Evolutionary conservation across 2,329 filamentous ascomycete genomes (phyloP).

Genomic region (Macrophomina pseudophaseolina): DNA sequence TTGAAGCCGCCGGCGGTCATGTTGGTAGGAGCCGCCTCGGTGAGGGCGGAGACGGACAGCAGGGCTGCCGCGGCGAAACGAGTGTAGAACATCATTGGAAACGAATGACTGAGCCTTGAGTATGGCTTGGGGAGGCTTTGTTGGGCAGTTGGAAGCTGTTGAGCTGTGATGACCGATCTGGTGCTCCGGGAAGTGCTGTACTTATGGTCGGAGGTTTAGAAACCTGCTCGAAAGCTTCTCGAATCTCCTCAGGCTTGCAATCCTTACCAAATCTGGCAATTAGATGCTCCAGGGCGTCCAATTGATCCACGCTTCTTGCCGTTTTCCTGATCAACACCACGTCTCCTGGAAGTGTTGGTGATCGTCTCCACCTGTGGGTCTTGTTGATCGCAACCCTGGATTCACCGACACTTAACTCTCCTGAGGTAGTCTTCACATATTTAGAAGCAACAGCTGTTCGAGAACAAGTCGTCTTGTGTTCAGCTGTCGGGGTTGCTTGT

Average conservation of each 20-base stretch:
- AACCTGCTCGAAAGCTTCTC: background rate
- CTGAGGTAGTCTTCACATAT: background rate
- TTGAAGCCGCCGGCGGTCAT: conserved; percentile 2
- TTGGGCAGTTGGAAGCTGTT: background rate
- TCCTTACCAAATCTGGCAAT: conserved; percentile 9
- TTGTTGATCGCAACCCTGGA: conserved; percentile 21
- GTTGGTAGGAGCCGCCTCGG: conserved; percentile 15
- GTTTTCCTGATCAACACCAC: conserved; percentile 3
- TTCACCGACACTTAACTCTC: conserved; percentile 21
- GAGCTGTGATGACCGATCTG: background rate
- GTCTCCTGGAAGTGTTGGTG: conserved; percentile 6
- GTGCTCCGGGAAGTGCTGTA: conserved; percentile 2
- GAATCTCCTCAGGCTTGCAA: conserved; percentile 17
- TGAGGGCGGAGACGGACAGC: conserved; percentile 7
- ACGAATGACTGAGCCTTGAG: background rate
- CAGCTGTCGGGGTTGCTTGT: background rate
- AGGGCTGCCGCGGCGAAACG: conserved; percentile 15
- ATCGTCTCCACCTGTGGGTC: conserved; percentile 20
- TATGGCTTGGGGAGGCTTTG: background rate
- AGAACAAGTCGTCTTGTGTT: too few species aligned
- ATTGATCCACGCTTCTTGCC: background rate
- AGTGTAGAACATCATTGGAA: conserved; percentile 13
- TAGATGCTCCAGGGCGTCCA: conserved; percentile 18
- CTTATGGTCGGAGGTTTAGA: background rate
- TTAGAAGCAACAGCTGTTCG: background rate